Percentiles rank a stretch among this genome's conserved stretches.
These are phyloP conservation scores for Verticillium albo-atrum DNA, from an alignment of 2,329 filamentous ascomycete species.

Conservation along the genomic window DNA sequence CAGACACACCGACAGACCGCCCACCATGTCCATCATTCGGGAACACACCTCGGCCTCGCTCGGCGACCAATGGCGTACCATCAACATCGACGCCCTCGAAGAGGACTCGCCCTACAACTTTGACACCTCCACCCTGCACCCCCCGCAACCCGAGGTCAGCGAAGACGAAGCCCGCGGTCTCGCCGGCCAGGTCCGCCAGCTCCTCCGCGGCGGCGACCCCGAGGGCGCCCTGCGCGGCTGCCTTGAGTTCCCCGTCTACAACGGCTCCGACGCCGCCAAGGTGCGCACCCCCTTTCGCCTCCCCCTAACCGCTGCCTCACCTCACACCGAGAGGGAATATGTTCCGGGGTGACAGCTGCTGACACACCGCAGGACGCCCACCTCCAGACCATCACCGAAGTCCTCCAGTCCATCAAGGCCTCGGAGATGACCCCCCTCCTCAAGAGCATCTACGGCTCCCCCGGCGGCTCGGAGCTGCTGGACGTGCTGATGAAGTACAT, in stretches of 20 bases:
- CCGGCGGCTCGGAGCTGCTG: conserved; percentile 77
- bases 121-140: conserved; percentile 77
- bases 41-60: conserved; percentile 58
- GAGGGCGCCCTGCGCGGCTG: conserved; percentile 83
- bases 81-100: conserved; percentile 89
- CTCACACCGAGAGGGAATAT: background rate
- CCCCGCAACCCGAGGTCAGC: conserved; percentile 67
- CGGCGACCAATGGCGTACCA: conserved; percentile 72
- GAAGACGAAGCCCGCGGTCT: conserved; percentile 76
- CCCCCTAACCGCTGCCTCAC: no score
- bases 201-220: conserved; percentile 79
- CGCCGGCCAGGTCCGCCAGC: conserved; percentile 77
- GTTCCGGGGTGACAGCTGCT: background rate
- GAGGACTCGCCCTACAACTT: conserved; percentile 91
- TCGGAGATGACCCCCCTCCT: conserved; percentile 91
- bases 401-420: conserved; percentile 92
- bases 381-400: conserved; percentile 83
- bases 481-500: conserved; percentile 98
- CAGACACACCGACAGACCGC: background rate
- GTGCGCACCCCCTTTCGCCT: conserved; percentile 26
- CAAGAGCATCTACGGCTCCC: conserved; percentile 70
- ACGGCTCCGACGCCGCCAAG: conserved; percentile 54
- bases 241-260: conserved; percentile 80
- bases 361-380: conserved; percentile 46
- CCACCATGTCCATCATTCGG: conserved; percentile 61